Evolutionary conservation across 208 protist species (phyloP), one percentile per base, ranked within the genome.

Genomic region (Trypanosoma mega): DNA sequence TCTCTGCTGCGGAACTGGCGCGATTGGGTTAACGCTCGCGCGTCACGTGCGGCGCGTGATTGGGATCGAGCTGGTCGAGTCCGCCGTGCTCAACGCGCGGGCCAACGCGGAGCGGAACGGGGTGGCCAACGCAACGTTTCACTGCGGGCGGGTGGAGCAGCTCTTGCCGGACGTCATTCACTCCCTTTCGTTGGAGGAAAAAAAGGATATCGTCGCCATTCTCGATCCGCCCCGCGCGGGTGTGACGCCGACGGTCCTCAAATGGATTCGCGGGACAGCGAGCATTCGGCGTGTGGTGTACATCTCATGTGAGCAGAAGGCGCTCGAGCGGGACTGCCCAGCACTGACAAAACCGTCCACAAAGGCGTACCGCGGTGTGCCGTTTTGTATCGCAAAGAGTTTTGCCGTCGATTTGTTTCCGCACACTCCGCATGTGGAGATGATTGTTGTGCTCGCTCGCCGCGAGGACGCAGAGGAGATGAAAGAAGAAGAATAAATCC

Each of bases 331-430:
- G 9, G 92, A 98, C 76, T 92, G 83, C 70, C 82, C 82, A 3
- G 53, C 56, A 7, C 68, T 94, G 36, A 92, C 80, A 12, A 94
- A 94, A 66, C 81, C 80, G 3, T 47, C 72, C 26, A 90, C 85
- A 8, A 93, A 86, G 50, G 83, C 82, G 16, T 92, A 92, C 64
- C 65, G 74, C 11, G 82, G 80, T n/a, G 26, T 41, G 5, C 90
- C 93, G 16, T 98, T 98, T 55, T 70, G 69, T 44, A 83, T 96
- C 24, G 80, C 87, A 2, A 78, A 81, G 39, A 74, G 74, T 23
- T 92, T 97, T 37, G 94, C 88, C 0, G 87, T 98, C 9, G 97
- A 98, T 65, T 70, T 98, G 26, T 98, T 98, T 62, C 97, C 97
- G 6, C 96, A 98, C 74, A 98, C 96, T 31, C 86, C 92, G 31